phyloP scores from a whole-genome alignment of 805 yeast species.

The Dipodascus albidus region DNA sequence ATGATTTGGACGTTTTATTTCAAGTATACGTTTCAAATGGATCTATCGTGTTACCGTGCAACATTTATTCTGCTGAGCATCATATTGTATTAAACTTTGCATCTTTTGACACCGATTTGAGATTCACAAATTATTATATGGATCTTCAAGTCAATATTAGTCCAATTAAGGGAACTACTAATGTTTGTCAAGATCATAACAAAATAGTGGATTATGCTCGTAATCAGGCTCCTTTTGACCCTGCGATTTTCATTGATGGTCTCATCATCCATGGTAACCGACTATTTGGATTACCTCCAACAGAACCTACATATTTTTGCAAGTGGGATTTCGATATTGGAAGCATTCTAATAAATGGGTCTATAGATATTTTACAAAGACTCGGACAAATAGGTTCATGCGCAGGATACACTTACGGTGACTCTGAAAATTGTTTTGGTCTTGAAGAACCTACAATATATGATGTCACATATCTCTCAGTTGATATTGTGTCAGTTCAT shows the following conservation, averaged over 20 bases:
- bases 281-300: slow-evolving; percentile 86
- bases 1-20: slow-evolving; percentile 70
- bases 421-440: slow-evolving; percentile 64
- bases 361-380: slow-evolving; percentile 23
- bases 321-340: slow-evolving; percentile 82
- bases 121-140: slow-evolving; percentile 89
- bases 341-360: slow-evolving; percentile 39
- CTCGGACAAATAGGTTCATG: slow-evolving; percentile 27
- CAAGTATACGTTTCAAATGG: slow-evolving; percentile 63
- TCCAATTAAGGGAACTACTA: slow-evolving; percentile 35
- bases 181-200: slow-evolving; percentile 8
- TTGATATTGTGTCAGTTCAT: slow-evolving; percentile 38
- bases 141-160: slow-evolving; percentile 69
- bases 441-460: slow-evolving; percentile 42
- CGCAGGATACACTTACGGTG: slow-evolving; percentile 53
- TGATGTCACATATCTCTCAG: slow-evolving; percentile 59
- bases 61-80: slow-evolving; percentile 51
- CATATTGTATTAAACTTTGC: slow-evolving; percentile 55
- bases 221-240: slow-evolving; percentile 10
- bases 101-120: slow-evolving; percentile 60
- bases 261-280: slow-evolving; percentile 73
- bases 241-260: slow-evolving; percentile 47
- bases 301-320: slow-evolving; percentile 78
- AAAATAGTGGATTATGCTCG: slow-evolving; percentile 11
- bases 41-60: slow-evolving; percentile 58